A percentile compares a stretch with the other conserved stretches of the same genome.
Conservation (phyloP, 2,329 filamentous ascomycete genomes). For the Fusarium abutilonis region DNA sequence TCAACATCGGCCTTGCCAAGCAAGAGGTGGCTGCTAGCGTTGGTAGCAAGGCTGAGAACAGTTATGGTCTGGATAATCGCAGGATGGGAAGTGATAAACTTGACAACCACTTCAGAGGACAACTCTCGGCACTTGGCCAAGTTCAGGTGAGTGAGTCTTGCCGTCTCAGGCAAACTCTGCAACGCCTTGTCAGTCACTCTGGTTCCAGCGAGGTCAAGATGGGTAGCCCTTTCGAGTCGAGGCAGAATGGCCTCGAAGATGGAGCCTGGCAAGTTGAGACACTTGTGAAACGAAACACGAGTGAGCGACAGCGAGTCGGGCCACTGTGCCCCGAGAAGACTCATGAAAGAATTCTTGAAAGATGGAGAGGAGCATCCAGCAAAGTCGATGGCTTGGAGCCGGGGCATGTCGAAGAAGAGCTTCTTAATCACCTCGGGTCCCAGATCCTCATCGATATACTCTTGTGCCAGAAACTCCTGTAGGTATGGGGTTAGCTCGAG, state of each 20-base stretch:
- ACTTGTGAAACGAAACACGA: conserved; percentile 81
- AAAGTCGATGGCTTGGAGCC: conserved; percentile 76
- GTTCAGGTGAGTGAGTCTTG: conserved; percentile 79
- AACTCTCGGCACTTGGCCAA: conserved; percentile 79
- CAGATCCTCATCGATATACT: conserved; percentile 82
- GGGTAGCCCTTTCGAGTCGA: conserved; percentile 74
- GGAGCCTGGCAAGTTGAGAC: conserved; percentile 72
- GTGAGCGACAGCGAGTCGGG: conserved; percentile 68
- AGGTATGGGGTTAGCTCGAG: conserved; percentile 77
- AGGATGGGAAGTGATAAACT: conserved; percentile 76
- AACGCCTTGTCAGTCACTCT: conserved; percentile 78
- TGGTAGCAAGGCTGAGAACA: conserved; percentile 77
- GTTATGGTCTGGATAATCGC: conserved; percentile 71
- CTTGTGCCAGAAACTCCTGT: conserved; percentile 81
- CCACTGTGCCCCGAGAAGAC: conserved; percentile 63
- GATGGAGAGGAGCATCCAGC: conserved; percentile 75
- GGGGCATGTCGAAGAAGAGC: conserved; percentile 72
- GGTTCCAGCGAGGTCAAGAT: conserved; percentile 82
- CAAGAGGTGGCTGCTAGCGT: conserved; percentile 76
- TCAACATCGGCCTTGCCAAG: conserved; percentile 73
- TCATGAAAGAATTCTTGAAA: conserved; percentile 73
- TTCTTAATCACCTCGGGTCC: conserved; percentile 74
- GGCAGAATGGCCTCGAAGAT: conserved; percentile 77
- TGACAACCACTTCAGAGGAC: conserved; percentile 71
- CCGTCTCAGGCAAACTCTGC: conserved; percentile 74